These are phyloP conservation scores for Trichosanthes truncata DNA, from an alignment of 306 rosid species.

Conservation along the genomic window DNA sequence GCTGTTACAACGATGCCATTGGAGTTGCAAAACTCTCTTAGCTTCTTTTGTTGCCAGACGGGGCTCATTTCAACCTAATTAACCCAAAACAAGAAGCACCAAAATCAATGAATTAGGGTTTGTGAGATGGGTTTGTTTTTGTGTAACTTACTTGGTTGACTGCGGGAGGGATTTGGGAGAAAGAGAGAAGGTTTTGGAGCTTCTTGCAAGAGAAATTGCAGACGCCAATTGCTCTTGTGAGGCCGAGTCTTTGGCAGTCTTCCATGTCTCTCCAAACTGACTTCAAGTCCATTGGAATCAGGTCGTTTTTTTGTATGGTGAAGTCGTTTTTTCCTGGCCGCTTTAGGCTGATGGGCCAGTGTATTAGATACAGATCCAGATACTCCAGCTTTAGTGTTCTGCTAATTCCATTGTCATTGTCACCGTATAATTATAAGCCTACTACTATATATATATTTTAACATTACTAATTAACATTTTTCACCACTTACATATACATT, in stretches of 20 bases:
- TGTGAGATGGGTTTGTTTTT: too few relatives aligned
- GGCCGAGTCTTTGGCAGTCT: constrained; percentile 25
- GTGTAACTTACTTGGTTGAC: constrained; percentile 18
- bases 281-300: constrained; percentile 20
- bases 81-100: neutral
- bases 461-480: too few relatives aligned
- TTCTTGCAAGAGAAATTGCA: constrained; percentile 26
- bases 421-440: too few relatives aligned
- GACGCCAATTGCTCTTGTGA: constrained; percentile 22
- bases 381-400: constrained; percentile 18
- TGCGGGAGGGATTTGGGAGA: constrained; percentile 30
- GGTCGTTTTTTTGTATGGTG: neutral
- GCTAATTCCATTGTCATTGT: too few relatives aligned
- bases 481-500: too few relatives aligned
- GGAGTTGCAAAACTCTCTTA: constrained; percentile 34
- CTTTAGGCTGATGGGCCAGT: constrained; percentile 20
- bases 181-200: constrained; percentile 16
- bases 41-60: constrained; percentile 54
- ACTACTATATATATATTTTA: too few relatives aligned
- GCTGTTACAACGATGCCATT: constrained; percentile 45
- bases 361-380: constrained; percentile 22
- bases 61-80: constrained; percentile 54
- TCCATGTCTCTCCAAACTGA: constrained; percentile 24
- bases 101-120: too few relatives aligned
- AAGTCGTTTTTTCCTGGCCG: neutral